Conservation (phyloP, 2,329 filamentous ascomycete genomes). For the Sclerotinia minor region DNA sequence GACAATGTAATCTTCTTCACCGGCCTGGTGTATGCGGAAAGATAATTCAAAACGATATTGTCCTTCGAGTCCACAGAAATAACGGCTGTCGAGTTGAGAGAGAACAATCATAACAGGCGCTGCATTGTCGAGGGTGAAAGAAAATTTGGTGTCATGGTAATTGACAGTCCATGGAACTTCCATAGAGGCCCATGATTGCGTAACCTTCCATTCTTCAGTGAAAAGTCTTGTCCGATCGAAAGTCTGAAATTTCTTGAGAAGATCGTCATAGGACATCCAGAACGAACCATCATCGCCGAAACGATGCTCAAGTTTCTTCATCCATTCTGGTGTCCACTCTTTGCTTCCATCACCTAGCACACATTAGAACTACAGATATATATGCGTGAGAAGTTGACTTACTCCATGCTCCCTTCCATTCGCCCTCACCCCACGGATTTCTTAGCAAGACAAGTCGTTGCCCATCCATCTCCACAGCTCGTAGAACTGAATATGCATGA, state of each 20-base stretch:
- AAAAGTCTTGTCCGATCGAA: conserved; percentile 64
- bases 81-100: conserved; percentile 60
- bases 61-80: conserved; percentile 61
- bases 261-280: conserved; percentile 63
- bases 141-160: conserved; percentile 62
- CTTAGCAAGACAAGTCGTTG: conserved; percentile 53
- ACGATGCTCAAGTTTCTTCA: conserved; percentile 57
- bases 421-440: conserved; percentile 61
- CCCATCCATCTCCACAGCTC: conserved; percentile 53
- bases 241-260: conserved; percentile 60
- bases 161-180: conserved; percentile 61
- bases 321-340: conserved; percentile 61
- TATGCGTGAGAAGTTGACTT: not conserved
- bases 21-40: conserved; percentile 51
- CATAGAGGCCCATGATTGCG: conserved; percentile 62
- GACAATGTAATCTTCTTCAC: conserved; percentile 59
- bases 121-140: conserved; percentile 55
- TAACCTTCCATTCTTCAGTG: conserved; percentile 57
- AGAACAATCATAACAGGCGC: conserved; percentile 60
- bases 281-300: conserved; percentile 64
- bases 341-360: conserved; percentile 52
- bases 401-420: conserved; percentile 59
- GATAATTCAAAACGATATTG: conserved; percentile 54
- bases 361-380: conserved; percentile 19
- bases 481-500: conserved; percentile 60